Conservation (phyloP, 345 rosid genomes). For the Conringia planisiliqua region DNA sequence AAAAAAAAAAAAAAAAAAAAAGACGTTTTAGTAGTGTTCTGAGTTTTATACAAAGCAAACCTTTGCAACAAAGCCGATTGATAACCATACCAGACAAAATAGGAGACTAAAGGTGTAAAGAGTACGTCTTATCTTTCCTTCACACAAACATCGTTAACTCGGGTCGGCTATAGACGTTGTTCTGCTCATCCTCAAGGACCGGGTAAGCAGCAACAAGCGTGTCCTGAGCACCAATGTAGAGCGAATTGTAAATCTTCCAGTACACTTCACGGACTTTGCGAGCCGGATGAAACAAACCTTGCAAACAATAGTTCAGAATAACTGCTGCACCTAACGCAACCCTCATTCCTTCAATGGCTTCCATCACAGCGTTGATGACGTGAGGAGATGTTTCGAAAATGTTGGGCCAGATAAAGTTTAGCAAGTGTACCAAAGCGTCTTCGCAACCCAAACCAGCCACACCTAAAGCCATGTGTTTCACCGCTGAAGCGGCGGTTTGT, state of each 20-base stretch:
- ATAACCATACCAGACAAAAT: slow-evolving; percentile 6
- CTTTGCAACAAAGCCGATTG: slow-evolving; percentile 18
- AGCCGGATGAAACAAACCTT: slow-evolving; percentile 98
- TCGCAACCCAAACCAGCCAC: slow-evolving; percentile 99
- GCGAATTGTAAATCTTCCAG: slow-evolving; percentile 98
- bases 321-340: slow-evolving; percentile 89
- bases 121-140: slow-evolving; percentile 2
- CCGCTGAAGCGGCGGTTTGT: slow-evolving; percentile 99
- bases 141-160: slow-evolving; percentile 76
- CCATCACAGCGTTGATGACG: slow-evolving; percentile 96
- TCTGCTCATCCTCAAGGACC: slow-evolving; percentile 67
- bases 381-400: slow-evolving; percentile 99
- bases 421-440: slow-evolving; percentile 86
- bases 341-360: slow-evolving; percentile 97
- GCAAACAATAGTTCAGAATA: slow-evolving; percentile 88
- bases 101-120: not conserved
- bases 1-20: not conserved
- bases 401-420: slow-evolving; percentile 98
- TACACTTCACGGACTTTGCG: slow-evolving; percentile 97
- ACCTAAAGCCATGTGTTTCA: slow-evolving; percentile 96
- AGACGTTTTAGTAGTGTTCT: not conserved
- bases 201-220: slow-evolving; percentile 97
- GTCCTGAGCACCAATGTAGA: slow-evolving; percentile 90
- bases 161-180: slow-evolving; percentile 79
- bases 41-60: slow-evolving; percentile 28